Evolutionary conservation across 78 protist genomes (phyloP).

Genomic region (Salpingoeca rosetta): DNA sequence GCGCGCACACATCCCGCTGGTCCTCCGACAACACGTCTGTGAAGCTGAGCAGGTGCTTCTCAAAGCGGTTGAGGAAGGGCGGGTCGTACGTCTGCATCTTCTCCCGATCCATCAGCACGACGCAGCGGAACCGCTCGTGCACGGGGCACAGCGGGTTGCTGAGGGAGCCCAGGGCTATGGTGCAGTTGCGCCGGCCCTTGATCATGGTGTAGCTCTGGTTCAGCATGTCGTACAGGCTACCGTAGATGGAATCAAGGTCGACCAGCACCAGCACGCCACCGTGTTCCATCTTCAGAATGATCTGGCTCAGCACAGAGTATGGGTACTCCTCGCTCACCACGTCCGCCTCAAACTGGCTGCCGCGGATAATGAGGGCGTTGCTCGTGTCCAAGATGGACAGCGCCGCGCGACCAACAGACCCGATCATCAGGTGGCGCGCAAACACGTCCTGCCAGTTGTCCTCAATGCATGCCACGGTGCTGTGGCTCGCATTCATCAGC

Average conservation of each 20-base stretch:
- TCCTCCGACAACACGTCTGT: neutral
- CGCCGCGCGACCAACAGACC: neutral
- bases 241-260: slow-evolving; percentile 40
- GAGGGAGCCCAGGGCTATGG: slow-evolving; percentile 31
- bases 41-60: slow-evolving; percentile 30
- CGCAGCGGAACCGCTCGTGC: neutral
- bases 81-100: neutral
- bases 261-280: slow-evolving; percentile 31
- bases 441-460: too few species aligned
- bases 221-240: slow-evolving; percentile 51
- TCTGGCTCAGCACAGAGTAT: neutral
- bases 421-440: slow-evolving; percentile 29
- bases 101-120: slow-evolving; percentile 18
- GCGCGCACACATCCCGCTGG: too few species aligned
- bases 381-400: neutral
- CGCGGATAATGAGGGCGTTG: slow-evolving; percentile 11
- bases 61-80: slow-evolving; percentile 57
- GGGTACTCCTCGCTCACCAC: neutral
- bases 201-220: slow-evolving; percentile 31
- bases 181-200: neutral
- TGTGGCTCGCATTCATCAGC: too few species aligned
- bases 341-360: slow-evolving; percentile 25
- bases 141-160: slow-evolving; percentile 20
- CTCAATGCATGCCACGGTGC: too few species aligned
- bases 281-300: slow-evolving; percentile 31